These are phyloP conservation scores for Arabis alpina DNA, from an alignment of 345 rosid genomes.

Conservation along the genomic window DNA sequence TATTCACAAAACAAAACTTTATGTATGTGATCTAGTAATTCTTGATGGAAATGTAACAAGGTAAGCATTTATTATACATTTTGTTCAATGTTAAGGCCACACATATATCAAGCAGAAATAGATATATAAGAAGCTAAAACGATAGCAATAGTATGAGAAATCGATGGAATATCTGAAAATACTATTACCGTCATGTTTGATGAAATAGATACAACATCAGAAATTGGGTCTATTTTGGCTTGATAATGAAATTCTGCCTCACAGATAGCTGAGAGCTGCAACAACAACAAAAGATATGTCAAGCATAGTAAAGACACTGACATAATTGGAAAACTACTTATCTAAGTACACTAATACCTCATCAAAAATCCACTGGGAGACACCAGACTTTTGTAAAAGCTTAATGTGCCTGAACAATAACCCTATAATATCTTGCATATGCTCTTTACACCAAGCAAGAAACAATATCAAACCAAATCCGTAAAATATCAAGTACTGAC, in stretches of 20 bases:
- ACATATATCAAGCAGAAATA: neutral
- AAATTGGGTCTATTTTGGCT: constrained; percentile 67
- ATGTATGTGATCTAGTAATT: neutral
- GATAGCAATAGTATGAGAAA: no score
- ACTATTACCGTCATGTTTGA: constrained; percentile 65
- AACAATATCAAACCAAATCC: constrained; percentile 2
- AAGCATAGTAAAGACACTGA: constrained; percentile 32
- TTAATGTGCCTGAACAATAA: constrained; percentile 73
- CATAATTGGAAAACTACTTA: neutral
- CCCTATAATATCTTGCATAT: constrained; percentile 75
- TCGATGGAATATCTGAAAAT: no score
- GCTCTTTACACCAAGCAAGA: constrained; percentile 56
- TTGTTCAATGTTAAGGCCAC: constrained; percentile 1
- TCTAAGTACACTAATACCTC: constrained; percentile 61
- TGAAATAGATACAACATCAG: constrained; percentile 55
- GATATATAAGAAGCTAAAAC: neutral
- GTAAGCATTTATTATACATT: neutral
- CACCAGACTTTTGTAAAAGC: constrained; percentile 72
- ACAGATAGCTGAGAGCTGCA: constrained; percentile 80
- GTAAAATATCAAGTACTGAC: constrained; percentile 6
- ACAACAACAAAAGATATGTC: constrained; percentile 36
- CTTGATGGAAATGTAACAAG: constrained; percentile 3
- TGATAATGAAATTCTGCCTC: constrained; percentile 84
- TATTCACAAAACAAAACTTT: constrained; percentile 4
- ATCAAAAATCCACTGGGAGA: constrained; percentile 84